Percentiles rank a stretch among this genome's conserved stretches.
phyloP scores from a whole-genome alignment of 2,329 filamentous ascomycete species.

The Colletotrichum lupini region DNA sequence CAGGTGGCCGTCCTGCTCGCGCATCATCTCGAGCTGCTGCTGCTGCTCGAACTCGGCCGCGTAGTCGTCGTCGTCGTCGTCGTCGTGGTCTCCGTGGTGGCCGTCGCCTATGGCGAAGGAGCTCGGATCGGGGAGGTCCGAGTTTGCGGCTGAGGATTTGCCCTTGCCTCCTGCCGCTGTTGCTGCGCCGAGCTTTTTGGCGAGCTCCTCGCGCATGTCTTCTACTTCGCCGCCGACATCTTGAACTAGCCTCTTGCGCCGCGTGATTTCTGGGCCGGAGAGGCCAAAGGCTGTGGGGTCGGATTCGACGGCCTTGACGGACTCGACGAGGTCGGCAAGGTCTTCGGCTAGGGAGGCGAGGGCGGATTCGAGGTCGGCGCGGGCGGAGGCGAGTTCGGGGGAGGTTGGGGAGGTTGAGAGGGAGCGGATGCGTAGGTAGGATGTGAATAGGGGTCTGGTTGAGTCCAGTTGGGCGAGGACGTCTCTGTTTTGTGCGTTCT shows the following conservation, averaged over 20 bases:
- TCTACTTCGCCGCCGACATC: constrained; percentile 92
- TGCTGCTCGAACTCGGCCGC: constrained; percentile 87
- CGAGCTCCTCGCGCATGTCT: constrained; percentile 86
- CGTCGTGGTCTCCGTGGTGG: constrained; percentile 38
- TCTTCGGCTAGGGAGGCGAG: constrained; percentile 82
- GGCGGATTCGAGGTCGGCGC: constrained; percentile 73
- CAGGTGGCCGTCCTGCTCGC: constrained; percentile 91
- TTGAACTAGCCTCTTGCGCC: constrained; percentile 83
- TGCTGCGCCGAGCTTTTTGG: constrained; percentile 63
- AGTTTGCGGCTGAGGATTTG: constrained; percentile 42
- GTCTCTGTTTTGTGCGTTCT: constrained; percentile 70
- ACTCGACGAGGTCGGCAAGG: constrained; percentile 87
- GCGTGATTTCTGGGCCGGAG: constrained; percentile 81
- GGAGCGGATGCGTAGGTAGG: constrained; percentile 94
- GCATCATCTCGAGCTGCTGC: constrained; percentile 91
- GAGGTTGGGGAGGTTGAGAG: constrained; percentile 77
- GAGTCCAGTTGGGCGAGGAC: constrained; percentile 85
- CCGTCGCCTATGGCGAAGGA: constrained; percentile 69
- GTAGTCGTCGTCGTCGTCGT: constrained; percentile 75
- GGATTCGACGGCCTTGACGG: constrained; percentile 87
- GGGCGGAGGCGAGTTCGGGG: constrained; percentile 86
- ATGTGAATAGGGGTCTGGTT: constrained; percentile 88
- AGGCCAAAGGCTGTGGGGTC: constrained; percentile 90
- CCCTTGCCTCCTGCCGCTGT: not conserved
- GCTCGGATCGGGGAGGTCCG: constrained; percentile 65